Evolutionary conservation across 202 grass and related monocot genomes (phyloP), one percentile per base, ranked within the genome.

Genomic region (Digitaria exilis): DNA sequence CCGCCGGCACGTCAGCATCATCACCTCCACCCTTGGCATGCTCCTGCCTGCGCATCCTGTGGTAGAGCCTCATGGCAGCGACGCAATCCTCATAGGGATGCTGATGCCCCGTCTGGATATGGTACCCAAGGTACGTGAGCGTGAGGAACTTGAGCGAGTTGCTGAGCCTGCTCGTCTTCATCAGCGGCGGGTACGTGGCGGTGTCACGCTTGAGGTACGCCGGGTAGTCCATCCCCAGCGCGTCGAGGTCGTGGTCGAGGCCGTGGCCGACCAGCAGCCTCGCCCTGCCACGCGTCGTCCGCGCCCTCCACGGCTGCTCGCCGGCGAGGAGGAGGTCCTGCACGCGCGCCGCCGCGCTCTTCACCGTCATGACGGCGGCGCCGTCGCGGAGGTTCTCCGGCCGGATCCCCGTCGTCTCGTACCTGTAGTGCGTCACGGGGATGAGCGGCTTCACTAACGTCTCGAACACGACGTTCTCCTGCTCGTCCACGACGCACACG

Each of bases 81-180:
- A 97, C 83, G 12, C 94, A 97, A 73, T 92, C 94, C 30, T 97
- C 91, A 46, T 75, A 92, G 1, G 89, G 94, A 21, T 92, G 49
- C 35, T 94, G 91, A 14, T 82, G 85, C 0, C 91, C 81, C 21
- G 41, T 45, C 61, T 84, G 89, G 57, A 89, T 85, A 3, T 65
- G 73, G 77, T 90, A 90, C 21, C 92, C 92, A 2, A 93, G 92
- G 77, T 91, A 90, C 3, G 69, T 73, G 58, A 22, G 68, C 13
- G 95, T 93, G 26, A 98, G 88, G 77, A 88, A 95, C 84, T 58
- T 88, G 55, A 98, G 92, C 32, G 90, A 88, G 82, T 97, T 94
- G 84, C 92, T 97, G 37, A 97, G 76, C 84, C 74, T 86, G 92
- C 92, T 97, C 45, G 95, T 97, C 84, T 93, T 97, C 92, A 94